These are phyloP conservation scores for Hyparrhenia diplandra DNA, from an alignment of 176 grass and related monocot genomes.

Conservation along the genomic window DNA sequence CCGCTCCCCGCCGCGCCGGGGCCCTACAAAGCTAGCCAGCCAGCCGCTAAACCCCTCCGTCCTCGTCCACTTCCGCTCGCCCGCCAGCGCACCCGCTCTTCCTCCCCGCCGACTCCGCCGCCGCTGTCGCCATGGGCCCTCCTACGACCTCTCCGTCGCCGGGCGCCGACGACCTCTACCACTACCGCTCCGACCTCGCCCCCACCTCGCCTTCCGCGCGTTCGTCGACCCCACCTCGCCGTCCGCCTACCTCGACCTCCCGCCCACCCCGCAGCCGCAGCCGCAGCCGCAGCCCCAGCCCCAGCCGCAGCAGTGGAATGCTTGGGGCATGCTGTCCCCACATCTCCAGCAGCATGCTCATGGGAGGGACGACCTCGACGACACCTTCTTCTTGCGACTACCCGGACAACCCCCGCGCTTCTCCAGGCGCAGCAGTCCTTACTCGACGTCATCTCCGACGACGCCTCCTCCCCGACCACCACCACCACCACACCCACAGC, in stretches of 20 bases:
- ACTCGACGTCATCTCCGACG: too few relatives aligned
- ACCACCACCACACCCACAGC: too few relatives aligned
- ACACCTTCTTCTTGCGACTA: neutral
- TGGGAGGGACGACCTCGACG: too few relatives aligned
- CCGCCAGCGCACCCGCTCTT: too few relatives aligned
- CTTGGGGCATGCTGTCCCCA: too few relatives aligned
- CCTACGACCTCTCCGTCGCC: neutral
- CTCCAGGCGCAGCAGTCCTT: conserved; percentile 54
- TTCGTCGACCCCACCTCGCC: too few relatives aligned
- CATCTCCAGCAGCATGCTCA: too few relatives aligned
- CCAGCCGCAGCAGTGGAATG: too few relatives aligned
- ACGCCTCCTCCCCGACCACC: too few relatives aligned
- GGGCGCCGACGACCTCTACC: conserved; percentile 7
- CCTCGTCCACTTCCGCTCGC: neutral
- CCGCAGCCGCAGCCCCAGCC: too few relatives aligned
- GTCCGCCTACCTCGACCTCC: conserved; percentile 53
- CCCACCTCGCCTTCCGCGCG: conserved; percentile 31
- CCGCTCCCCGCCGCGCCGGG: neutral
- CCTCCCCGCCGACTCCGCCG: neutral
- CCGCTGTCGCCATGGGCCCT: conserved; percentile 31
- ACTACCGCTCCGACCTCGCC: conserved; percentile 43
- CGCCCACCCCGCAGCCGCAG: conserved; percentile 22
- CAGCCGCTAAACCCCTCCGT: neutral
- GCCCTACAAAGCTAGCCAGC: conserved; percentile 22
- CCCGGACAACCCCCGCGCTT: conserved; percentile 43